Evolutionary conservation across 2,329 filamentous ascomycete genomes (phyloP), one percentile per base, ranked within the genome.

Genomic region (Trichoderma gracile): DNA sequence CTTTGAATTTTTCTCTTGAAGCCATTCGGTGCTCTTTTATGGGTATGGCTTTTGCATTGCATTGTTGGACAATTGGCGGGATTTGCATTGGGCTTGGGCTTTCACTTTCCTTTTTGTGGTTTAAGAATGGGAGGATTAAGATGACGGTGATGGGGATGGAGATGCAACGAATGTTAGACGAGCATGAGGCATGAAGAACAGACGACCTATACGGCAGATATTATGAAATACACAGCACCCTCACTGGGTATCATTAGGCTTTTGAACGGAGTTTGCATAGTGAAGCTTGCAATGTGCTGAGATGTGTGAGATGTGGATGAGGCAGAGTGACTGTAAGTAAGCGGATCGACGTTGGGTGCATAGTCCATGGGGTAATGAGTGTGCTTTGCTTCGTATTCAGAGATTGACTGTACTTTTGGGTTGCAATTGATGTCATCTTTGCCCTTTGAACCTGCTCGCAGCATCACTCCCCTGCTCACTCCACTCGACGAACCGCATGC

Each of bases 401-500:
- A 60, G 12, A 5, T 50, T 33, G 42, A 49, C 50, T n/a, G 38
- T 42, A 43, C 46, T 10, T 5, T 42, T 10, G 15, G 15, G 25
- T 25, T 27, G 21, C 19, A 33, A 8, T 33, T 23, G 43, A 12
- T 23, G 45, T 25, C 56, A 49, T 17, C 14, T 49, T 15, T 21
- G 25, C 5, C 25, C 5, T 25, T 25, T 3, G 5, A 25, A 5
- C 25, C n/a, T n/a, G n/a, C n/a, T n/a, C n/a, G n/a, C 27, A 40
- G 27, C 21, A 42, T 55, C 52, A 52, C 47, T 62, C 58, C n/a
- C 52, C 65, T 14, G 43, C 38, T 65, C 67, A 68, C 25, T 67
- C 63, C 63, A 65, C 19, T 67, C 67, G 15, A 68, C 45, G 64
- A 68, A 67, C 67, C 63, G 66, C 67, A 67, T 68, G n/a, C 67